Evolutionary conservation across 208 protist genomes (phyloP), one percentile per base, ranked within the genome.

Genomic region (Trypanosoma cruzi): DNA sequence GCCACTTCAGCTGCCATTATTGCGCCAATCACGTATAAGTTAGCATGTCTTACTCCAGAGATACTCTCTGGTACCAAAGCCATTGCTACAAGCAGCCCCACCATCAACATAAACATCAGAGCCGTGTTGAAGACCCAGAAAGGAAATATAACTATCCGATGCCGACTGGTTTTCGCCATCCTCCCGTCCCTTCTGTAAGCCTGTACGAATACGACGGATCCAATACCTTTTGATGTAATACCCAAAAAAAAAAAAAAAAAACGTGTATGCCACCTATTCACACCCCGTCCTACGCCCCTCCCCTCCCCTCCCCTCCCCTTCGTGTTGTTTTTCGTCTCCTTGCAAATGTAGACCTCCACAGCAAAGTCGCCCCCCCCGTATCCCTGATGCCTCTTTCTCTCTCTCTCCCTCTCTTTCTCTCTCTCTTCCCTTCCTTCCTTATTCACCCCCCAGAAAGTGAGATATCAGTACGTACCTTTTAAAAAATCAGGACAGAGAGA

Each of bases 31-130:
- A 73, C 37, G 29, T 53, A 65, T 7, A 62, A 36, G 24, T 70
- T 70, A 11, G 55, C 34, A 54, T 61, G 37, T 1, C 40, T 53
- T 26, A 70, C 5, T 1, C 28, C 20, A 20, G 4, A n/a, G 49
- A 70, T 50, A n/a, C 37, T 40, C 2, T 70, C 64, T 7, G 64
- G 52, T 18, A 70, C 64, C 31, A 62, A 54, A 16, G 10, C 4
- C 11, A 62, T 42, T 16, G 49, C 55, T 24, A 24, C 22, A 22
- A 70, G 40, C 5, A 70, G 26, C 13, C 36, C 20, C 53, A 22
- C n/a, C 64, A 62, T 62, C 50, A 62, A 54, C 14, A 50, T 5
- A 50, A 60, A 0, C 34, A 62, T 48, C 26, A 62, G 37, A 42
- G 46, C 28, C 26, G 55, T 52, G 1, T 14, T 28, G 20, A 70